phyloP scores from a whole-genome alignment of 257 asterid genomes.

The Thymus quinquecostatus region DNA sequence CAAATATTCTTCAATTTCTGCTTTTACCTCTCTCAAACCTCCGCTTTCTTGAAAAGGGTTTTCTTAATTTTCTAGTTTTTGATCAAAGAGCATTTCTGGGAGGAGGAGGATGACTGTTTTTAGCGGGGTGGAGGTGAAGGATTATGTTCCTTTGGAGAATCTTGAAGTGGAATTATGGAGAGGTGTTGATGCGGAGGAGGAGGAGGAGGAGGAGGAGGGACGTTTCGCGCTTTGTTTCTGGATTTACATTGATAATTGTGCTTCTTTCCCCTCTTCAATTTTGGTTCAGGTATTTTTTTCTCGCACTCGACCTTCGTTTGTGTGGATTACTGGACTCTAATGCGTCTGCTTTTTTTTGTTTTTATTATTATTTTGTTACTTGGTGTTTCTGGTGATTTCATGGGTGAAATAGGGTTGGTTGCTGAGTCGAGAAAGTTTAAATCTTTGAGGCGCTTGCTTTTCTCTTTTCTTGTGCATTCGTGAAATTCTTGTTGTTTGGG shows the following conservation, averaged over 20 bases:
- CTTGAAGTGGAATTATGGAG: conserved; percentile 56
- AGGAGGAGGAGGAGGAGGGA: conserved; percentile 45
- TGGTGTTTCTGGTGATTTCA: background rate
- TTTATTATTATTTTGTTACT: background rate
- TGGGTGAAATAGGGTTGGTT: conserved; percentile 34
- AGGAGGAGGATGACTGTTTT: conserved; percentile 41
- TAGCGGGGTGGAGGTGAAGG: conserved; percentile 42
- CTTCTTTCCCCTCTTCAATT: conserved; percentile 57
- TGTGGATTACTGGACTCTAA: background rate
- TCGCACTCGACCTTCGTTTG: conserved; percentile 14
- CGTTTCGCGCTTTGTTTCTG: conserved; percentile 67
- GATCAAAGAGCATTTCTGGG: conserved; percentile 36
- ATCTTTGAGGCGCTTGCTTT: conserved; percentile 28
- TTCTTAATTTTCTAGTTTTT: conserved; percentile 21
- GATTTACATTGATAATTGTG: conserved; percentile 62
- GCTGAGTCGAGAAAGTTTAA: conserved; percentile 30
- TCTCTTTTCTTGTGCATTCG: conserved; percentile 14
- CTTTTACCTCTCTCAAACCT: conserved; percentile 16
- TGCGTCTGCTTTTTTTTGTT: background rate
- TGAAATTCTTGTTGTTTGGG: conserved; percentile 5
- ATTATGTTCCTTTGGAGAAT: conserved; percentile 58
- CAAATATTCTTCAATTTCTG: conserved; percentile 20
- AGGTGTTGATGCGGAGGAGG: conserved; percentile 41
- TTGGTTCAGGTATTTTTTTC: conserved; percentile 65
- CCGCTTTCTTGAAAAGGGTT: conserved; percentile 32